Percentiles rank a stretch among this genome's conserved stretches.
These are phyloP conservation scores for Daedaleopsis sinensis DNA, from an alignment of 768 basidiomycete species.

Conservation along the genomic window DNA sequence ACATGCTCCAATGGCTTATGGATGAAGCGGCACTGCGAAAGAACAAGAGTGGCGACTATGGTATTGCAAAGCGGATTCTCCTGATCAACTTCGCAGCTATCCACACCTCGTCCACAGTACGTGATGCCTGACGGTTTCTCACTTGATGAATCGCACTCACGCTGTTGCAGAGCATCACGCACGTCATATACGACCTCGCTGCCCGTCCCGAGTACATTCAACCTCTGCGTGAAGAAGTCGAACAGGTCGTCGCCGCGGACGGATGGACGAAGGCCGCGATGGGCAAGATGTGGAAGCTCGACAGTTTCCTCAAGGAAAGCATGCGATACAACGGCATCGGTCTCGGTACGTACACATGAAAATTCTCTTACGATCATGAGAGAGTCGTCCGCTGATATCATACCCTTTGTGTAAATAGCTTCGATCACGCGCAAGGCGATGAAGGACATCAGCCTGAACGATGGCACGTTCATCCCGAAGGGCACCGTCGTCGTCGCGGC, in stretches of 20 bases:
- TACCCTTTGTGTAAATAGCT: constrained; percentile 19
- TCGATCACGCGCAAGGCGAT: constrained; percentile 31
- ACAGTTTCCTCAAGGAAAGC: constrained; percentile 49
- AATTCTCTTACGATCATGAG: too few relatives aligned
- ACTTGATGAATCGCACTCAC: too few relatives aligned
- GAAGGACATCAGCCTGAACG: constrained; percentile 37
- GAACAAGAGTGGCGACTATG: constrained; percentile 22
- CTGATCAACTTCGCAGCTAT: constrained; percentile 38
- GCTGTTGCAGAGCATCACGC: constrained; percentile 33
- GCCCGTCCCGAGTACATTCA: constrained; percentile 37
- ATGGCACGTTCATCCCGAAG: constrained; percentile 34
- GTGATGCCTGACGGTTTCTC: neutral
- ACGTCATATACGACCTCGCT: constrained; percentile 40
- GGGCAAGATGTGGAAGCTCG: constrained; percentile 46
- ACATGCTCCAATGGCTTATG: constrained; percentile 50
- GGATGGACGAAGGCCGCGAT: constrained; percentile 34
- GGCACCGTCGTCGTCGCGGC: constrained; percentile 27
- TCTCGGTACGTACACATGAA: constrained; percentile 25
- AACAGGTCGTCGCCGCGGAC: constrained; percentile 37
- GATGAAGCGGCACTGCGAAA: constrained; percentile 33
- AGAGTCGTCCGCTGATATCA: neutral
- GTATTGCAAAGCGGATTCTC: constrained; percentile 34
- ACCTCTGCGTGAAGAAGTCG: constrained; percentile 48
- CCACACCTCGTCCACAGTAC: constrained; percentile 35
- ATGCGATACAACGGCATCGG: constrained; percentile 36